Percentiles rank a stretch among this genome's conserved stretches.
Evolutionary conservation across 2,329 filamentous ascomycete genomes (phyloP).

Genomic region (Pseudogymnoascus sp.): DNA sequence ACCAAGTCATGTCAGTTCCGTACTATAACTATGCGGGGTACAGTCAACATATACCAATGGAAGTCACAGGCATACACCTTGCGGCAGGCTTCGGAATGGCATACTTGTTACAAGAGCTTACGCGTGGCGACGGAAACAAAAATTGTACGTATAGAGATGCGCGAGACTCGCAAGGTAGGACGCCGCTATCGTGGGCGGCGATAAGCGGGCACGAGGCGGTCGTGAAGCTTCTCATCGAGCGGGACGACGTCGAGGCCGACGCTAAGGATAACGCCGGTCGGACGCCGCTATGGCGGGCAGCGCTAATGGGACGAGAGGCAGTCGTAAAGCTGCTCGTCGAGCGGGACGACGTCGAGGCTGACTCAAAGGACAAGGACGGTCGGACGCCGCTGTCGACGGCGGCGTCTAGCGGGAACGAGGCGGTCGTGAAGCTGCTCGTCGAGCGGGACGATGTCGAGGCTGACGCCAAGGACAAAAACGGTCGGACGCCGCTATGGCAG

Average conservation of each 20-base stretch:
- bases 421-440: neutral
- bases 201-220: neutral
- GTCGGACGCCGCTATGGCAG: neutral
- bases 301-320: neutral
- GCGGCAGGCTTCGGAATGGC: conserved; percentile 14
- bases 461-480: neutral
- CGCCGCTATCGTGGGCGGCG: conserved; percentile 3
- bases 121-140: neutral
- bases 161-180: neutral
- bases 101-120: conserved; percentile 6
- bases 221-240: neutral
- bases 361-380: neutral
- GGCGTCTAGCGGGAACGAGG: neutral
- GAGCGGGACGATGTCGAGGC: neutral
- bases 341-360: neutral
- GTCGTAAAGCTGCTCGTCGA: neutral
- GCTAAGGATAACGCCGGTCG: neutral
- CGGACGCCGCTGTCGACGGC: neutral
- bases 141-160: neutral
- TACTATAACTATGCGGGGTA: neutral
- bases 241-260: neutral
- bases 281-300: neutral
- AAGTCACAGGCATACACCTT: conserved; percentile 15
- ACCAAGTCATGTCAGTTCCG: neutral
- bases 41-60: neutral